Evolutionary conservation across 495 filamentous ascomycete genomes (phyloP).

Genomic region (Staphylotrichum longicolle): DNA sequence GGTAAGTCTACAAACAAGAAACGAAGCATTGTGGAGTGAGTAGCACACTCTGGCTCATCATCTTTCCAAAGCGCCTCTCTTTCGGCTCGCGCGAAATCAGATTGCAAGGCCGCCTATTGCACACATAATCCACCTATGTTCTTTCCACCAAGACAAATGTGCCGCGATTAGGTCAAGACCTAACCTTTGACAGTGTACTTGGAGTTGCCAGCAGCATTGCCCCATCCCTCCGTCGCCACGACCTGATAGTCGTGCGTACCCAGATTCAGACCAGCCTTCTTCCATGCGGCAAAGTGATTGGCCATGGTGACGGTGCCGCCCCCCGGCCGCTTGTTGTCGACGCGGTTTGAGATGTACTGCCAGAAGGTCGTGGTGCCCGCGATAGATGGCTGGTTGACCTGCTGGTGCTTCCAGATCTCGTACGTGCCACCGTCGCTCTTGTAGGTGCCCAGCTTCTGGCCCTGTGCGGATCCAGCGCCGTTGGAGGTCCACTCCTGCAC

Average conservation of each 20-base stretch:
- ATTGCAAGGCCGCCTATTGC: too few relatives aligned
- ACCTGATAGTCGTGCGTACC: constrained; percentile 56
- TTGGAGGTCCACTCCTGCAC: constrained; percentile 58
- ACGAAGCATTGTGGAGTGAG: too few relatives aligned
- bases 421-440: constrained; percentile 56
- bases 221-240: constrained; percentile 55
- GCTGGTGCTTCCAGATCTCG: constrained; percentile 55
- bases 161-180: neutral
- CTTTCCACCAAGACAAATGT: too few relatives aligned
- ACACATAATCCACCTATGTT: neutral
- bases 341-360: constrained; percentile 59
- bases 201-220: constrained; percentile 22
- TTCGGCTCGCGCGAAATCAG: too few relatives aligned
- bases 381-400: constrained; percentile 56
- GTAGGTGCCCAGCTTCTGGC: constrained; percentile 47
- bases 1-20: too few relatives aligned
- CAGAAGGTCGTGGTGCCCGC: constrained; percentile 56
- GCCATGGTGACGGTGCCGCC: constrained; percentile 44
- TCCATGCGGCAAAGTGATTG: constrained; percentile 62
- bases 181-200: constrained; percentile 27
- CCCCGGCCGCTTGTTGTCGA: constrained; percentile 39
- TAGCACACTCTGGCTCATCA: too few relatives aligned
- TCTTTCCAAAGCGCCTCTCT: too few relatives aligned
- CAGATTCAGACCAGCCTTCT: constrained; percentile 45
- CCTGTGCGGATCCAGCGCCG: constrained; percentile 49